Base-by-base conservation (phyloP, 768 basidiomycete genomes). In the Tylopilus balloui region DNA sequence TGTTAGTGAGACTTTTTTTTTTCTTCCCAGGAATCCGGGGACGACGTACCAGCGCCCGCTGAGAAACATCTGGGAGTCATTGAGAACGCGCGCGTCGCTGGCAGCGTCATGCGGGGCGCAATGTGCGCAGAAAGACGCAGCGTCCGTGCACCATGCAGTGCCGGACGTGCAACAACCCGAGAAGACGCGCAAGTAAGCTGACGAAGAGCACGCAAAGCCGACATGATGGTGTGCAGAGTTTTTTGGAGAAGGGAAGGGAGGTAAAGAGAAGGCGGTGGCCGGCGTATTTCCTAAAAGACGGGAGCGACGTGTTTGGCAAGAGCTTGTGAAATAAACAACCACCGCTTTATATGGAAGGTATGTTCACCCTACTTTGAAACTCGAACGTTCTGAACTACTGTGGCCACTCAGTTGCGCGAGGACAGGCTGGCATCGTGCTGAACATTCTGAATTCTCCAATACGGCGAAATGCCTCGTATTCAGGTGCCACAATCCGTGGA, bases 181-280 rank as follows among this genome's bases (percentile, higher is more conserved):
- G 73, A 68, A 9, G 78, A 76, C 10, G 71, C 60, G 39, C 74
- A 67, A 27, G 79, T 62, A 29, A 80, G 64, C 53, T 80, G 79
- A 61, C 84, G 80, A 50, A 86, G 73, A 56, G 73, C 69, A 66
- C 83, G 81, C 42, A 81, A 54, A 46, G 78, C 73, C 68, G 84
- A 85, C 85, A 87, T 86, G 20, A n/a, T n/a, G 21, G 48, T 61
- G 35, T n/a, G 17, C 23, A 21, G 29, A 15, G 27, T 42, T 11
- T 49, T 47, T 38, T 45, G 4, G 24, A 14, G 43, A 6, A 38
- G 38, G 9, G 9, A 20, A 36, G 35, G 25, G 45, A 39, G 50
- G 36, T 27, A 45, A 49, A 19, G 4, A 29, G 47, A 51, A 44
- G n/a, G 4, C 13, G n/a, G 14, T 19, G 17, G 15, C 2, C 7